Conservation (phyloP, 2,329 filamentous ascomycete genomes). For the Amylocarpus encephaloides region DNA sequence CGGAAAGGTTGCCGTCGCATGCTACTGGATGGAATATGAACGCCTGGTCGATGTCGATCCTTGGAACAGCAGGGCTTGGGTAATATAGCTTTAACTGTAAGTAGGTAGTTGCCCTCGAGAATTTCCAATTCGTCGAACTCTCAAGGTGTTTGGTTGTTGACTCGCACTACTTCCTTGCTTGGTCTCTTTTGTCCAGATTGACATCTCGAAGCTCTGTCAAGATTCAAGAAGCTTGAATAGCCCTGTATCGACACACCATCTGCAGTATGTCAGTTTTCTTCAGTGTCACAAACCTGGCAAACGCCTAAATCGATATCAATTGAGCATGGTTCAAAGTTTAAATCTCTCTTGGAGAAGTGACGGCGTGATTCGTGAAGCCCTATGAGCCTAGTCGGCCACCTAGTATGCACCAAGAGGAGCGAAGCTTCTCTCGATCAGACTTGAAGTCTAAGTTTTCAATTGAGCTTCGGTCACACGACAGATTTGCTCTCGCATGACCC, state of each 20-base stretch:
- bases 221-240: conserved; percentile 11
- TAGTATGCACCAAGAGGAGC: too few relatives aligned
- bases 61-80: conserved; percentile 70
- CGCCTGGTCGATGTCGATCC: conserved; percentile 44
- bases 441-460: too few relatives aligned
- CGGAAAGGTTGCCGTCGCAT: conserved; percentile 59
- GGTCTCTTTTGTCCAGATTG: conserved; percentile 51
- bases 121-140: not conserved
- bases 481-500: too few relatives aligned
- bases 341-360: too few relatives aligned
- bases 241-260: too few relatives aligned
- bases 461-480: too few relatives aligned
- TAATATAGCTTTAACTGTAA: conserved; percentile 60
- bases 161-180: conserved; percentile 50
- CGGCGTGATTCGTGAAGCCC: too few relatives aligned
- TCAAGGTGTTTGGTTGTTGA: conserved; percentile 48
- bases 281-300: too few relatives aligned
- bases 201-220: not conserved
- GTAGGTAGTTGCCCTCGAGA: not conserved
- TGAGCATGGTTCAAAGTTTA: too few relatives aligned
- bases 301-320: too few relatives aligned
- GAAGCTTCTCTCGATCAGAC: too few relatives aligned
- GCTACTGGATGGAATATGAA: conserved; percentile 50
- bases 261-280: not conserved
- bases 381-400: too few relatives aligned